Percentiles rank a stretch among this genome's conserved stretches.
phyloP scores from a whole-genome alignment of 192 early-diverging fungal species.

The Paraglomus occultum region DNA sequence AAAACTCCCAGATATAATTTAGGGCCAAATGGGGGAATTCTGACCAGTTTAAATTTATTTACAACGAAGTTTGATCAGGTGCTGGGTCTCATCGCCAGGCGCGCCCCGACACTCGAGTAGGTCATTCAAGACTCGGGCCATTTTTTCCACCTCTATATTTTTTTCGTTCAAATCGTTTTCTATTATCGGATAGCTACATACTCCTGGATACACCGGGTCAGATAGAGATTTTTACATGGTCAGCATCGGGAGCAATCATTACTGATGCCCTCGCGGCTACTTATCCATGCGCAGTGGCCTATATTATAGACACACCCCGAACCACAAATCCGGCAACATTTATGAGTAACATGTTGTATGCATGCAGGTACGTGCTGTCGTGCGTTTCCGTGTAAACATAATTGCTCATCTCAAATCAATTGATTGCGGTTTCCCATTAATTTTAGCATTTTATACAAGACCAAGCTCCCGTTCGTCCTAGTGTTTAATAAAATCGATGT shows the following conservation, averaged over 20 bases:
- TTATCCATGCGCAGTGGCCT: conserved; percentile 88
- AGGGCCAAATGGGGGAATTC: conserved; percentile 96
- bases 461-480: conserved; percentile 91
- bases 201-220: conserved; percentile 96
- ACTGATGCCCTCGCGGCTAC: conserved; percentile 89
- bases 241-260: conserved; percentile 93
- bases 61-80: conserved; percentile 99
- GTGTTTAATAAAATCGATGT: conserved; percentile 98
- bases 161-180: background rate
- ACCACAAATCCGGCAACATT: conserved; percentile 91
- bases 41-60: conserved; percentile 94
- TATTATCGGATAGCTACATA: conserved; percentile 59
- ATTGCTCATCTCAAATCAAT: background rate
- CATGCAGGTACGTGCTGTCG: conserved; percentile 53
- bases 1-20: conserved; percentile 72
- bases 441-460: conserved; percentile 93
- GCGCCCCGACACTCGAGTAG: conserved; percentile 69
- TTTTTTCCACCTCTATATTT: background rate
- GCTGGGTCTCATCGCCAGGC: conserved; percentile 79
- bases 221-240: conserved; percentile 99
- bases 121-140: background rate
- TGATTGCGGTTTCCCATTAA: background rate
- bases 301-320: conserved; percentile 95
- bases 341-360: conserved; percentile 99
- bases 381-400: background rate